Percentiles rank a stretch among this genome's conserved stretches.
Evolutionary conservation across 768 basidiomycete species (phyloP).

Genomic region (Albatrellus ellisii): DNA sequence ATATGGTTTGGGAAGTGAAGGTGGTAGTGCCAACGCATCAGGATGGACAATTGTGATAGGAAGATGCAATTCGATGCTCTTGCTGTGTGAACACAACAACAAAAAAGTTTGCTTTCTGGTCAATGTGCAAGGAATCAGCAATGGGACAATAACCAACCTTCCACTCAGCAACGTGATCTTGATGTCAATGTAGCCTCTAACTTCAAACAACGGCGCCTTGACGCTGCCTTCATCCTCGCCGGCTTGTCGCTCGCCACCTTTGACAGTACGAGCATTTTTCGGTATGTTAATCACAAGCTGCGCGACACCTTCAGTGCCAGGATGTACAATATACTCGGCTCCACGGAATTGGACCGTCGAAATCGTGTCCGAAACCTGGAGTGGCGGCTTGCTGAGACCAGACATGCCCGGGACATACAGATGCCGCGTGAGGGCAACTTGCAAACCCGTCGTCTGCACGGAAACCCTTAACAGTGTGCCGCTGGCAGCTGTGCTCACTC

Average conservation of each 20-base stretch:
- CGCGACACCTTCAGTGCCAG: slow-evolving; percentile 68
- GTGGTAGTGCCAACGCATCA: slow-evolving; percentile 34
- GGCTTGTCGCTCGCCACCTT: slow-evolving; percentile 48
- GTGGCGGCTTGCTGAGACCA: slow-evolving; percentile 28
- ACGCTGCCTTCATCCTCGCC: slow-evolving; percentile 23
- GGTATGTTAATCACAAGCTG: slow-evolving; percentile 76
- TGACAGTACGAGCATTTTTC: slow-evolving; percentile 44
- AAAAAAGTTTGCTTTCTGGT: not conserved
- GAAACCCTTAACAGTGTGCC: not conserved
- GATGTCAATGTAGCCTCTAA: slow-evolving; percentile 48
- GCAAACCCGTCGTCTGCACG: slow-evolving; percentile 52
- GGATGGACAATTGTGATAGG: slow-evolving; percentile 58
- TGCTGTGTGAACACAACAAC: slow-evolving; percentile 28
- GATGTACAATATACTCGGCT: slow-evolving; percentile 59
- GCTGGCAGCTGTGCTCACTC: slow-evolving; percentile 8
- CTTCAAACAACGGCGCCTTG: slow-evolving; percentile 50
- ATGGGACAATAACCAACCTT: slow-evolving; percentile 32
- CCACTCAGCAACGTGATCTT: slow-evolving; percentile 63
- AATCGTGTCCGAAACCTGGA: slow-evolving; percentile 56
- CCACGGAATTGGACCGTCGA: slow-evolving; percentile 61
- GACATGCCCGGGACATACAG: slow-evolving; percentile 39
- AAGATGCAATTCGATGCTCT: slow-evolving; percentile 53
- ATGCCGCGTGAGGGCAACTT: slow-evolving; percentile 44
- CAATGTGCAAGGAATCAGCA: not conserved
- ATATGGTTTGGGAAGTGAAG: slow-evolving; percentile 10